Evolutionary conservation across 2,329 filamentous ascomycete genomes (phyloP), one percentile per base, ranked within the genome.

Genomic region (Zymoseptoria ardabiliae): DNA sequence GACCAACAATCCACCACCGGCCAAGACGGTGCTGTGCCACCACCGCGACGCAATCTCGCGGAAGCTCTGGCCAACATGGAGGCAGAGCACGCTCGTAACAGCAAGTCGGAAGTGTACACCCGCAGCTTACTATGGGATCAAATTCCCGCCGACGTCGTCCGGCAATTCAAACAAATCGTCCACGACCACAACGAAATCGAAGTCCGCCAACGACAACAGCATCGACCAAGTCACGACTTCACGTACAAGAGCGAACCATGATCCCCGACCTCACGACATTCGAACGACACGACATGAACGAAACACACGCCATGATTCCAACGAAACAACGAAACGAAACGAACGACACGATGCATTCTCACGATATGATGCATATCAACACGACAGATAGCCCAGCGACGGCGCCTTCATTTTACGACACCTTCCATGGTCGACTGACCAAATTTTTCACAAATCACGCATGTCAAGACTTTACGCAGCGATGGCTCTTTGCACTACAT

Each of bases 81-180:
- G 65, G 84, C 82, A 68, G 80, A 81, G 69, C 55, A 54, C 21
- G 58, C 55, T 20, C 66, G 61, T 53, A 64, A 58, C 50, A 62
- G 57, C 58, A 88, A 87, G 53, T 89, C 92, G 59, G 91, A 97
- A 69, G 90, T 97, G 50, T 96, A 96, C 77, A 95, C 92, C 35
- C 85, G 93, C 59, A 96, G 91, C 63, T 82, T 97, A 62, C 85
- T 97, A 59, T 96, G 91, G 90, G 91, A 97, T 71, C 90, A 92
- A 75, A 92, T 97, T 68, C 92, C 94, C 13, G 83, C 85, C 68
- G 91, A 97, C 65, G 91, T 97, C 54, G 91, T 99, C 57, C 85
- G 87, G 68, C 91, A 93, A 73, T 97, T 97, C 79, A 90, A 89
- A 69, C 89, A 90, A 75, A 91, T 96, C 83, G 89, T 96, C 68